Evolutionary conservation across 345 rosid genomes (phyloP), one percentile per base, ranked within the genome.

Genomic region (Pelargonium nanum): DNA sequence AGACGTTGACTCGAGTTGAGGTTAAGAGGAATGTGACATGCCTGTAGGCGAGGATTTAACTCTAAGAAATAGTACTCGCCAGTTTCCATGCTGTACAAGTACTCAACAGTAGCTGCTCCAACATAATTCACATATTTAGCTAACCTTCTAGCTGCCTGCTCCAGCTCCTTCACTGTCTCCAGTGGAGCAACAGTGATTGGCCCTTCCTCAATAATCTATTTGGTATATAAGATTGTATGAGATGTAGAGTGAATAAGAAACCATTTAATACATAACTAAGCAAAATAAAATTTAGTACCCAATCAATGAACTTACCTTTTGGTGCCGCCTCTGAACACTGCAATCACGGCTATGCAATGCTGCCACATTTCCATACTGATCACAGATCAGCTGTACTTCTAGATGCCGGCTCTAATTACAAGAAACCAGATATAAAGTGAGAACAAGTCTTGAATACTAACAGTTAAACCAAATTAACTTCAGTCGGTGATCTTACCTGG

Each of bases 311-410:
- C 66, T 54, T 72, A 81, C 99, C 89, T 94, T 94, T 75, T 94
- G 99, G 81, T 94, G 99, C 72, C 99, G 86, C 77, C 99, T 86
- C 82, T 94, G 99, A 73, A 94, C 69, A 65, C 99, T 94, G 64
- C 99, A 94, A 72, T 94, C 99, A 61, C 99, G 96, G 75, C 99
- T 94, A 74, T 94, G 99, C 80, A 94, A 82, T 68, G 99, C 99
- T 68, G 99, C 89, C 57, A 94, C 99, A 68, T 94, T 90, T 67
- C 99, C 96, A 72, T 84, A 48, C 60, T 90, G 90, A 73, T 94
- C 99, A 66, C 99, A 94, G 20, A 94, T 91, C 64, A 94, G 76
- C 75, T 94, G 99, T 65, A 94, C 99, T 75, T 94, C 99, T 67
- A 94, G 76, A 86, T 94, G 99, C 57, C 99, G 97, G 66, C 99